These are phyloP conservation scores for Tilletia walkeri DNA, from an alignment of 1,284 basidiomycete genomes.

Conservation along the genomic window DNA sequence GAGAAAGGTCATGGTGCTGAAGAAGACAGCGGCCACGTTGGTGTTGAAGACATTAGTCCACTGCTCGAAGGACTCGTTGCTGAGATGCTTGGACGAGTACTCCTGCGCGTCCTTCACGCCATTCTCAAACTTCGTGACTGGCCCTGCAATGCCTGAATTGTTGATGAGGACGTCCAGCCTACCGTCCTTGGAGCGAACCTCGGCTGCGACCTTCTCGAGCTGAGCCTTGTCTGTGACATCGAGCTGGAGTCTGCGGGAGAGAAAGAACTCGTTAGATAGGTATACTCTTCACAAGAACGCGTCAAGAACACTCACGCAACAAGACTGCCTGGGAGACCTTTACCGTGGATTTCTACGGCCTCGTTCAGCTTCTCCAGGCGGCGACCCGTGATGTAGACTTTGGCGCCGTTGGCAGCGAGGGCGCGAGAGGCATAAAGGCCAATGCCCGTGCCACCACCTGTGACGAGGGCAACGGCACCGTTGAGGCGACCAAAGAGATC, in stretches of 20 bases:
- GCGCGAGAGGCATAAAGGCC: slow-evolving; percentile 44
- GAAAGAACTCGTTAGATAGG: neutral
- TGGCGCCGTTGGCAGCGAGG: slow-evolving; percentile 46
- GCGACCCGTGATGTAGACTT: slow-evolving; percentile 46
- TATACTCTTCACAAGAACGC: neutral
- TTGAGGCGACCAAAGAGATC: slow-evolving; percentile 23
- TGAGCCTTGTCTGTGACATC: slow-evolving; percentile 21
- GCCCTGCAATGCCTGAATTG: slow-evolving; percentile 47
- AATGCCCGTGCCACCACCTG: slow-evolving; percentile 45
- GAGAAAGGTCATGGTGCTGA: slow-evolving; percentile 45
- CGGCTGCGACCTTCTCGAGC: slow-evolving; percentile 22
- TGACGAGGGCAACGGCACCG: slow-evolving; percentile 42
- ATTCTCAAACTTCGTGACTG: slow-evolving; percentile 32
- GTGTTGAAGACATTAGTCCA: slow-evolving; percentile 37
- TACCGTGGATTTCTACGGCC: slow-evolving; percentile 23
- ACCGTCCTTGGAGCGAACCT: slow-evolving; percentile 23
- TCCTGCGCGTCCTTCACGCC: slow-evolving; percentile 21
- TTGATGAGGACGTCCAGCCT: slow-evolving; percentile 44
- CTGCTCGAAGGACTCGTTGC: slow-evolving; percentile 27
- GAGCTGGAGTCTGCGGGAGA: slow-evolving; percentile 19
- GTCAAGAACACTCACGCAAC: slow-evolving; percentile 24
- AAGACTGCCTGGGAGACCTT: slow-evolving; percentile 21
- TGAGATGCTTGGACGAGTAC: slow-evolving; percentile 27
- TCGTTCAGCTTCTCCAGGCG: slow-evolving; percentile 32
- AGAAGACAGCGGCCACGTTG: slow-evolving; percentile 39